A percentile compares a stretch with the other conserved stretches of the same genome.
phyloP scores from a whole-genome alignment of 2,329 filamentous ascomycete species.

The Apiospora saccharicola region DNA sequence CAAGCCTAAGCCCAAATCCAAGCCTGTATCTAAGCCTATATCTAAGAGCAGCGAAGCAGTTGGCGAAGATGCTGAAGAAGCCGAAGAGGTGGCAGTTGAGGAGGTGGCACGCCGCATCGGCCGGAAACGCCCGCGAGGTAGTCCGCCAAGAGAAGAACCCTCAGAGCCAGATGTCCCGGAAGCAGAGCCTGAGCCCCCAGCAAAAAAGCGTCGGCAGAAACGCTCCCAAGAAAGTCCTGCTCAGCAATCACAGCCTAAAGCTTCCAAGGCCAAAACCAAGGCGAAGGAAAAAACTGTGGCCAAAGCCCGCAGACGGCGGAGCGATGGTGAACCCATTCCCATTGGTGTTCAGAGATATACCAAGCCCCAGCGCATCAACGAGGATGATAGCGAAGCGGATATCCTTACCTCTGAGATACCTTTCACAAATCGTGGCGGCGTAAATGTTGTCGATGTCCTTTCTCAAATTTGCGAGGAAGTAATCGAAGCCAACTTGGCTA shows the following conservation, averaged over 20 bases:
- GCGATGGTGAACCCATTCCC: constrained; percentile 51
- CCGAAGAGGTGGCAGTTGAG: constrained; percentile 52
- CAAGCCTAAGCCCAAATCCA: constrained; percentile 25
- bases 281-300: constrained; percentile 33
- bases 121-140: constrained; percentile 52
- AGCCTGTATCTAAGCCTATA: constrained; percentile 8
- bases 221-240: constrained; percentile 50
- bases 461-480: constrained; percentile 68
- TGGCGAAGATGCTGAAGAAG: constrained; percentile 36
- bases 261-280: constrained; percentile 33
- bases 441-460: constrained; percentile 69
- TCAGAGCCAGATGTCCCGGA: constrained; percentile 50
- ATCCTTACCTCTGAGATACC: constrained; percentile 60
- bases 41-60: constrained; percentile 25
- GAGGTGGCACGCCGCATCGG: constrained; percentile 53
- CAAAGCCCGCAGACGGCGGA: constrained; percentile 34
- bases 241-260: constrained; percentile 49
- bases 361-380: constrained; percentile 49
- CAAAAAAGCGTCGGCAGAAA: constrained; percentile 44
- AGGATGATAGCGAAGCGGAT: constrained; percentile 49
- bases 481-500: constrained; percentile 57
- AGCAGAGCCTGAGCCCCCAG: constrained; percentile 42
- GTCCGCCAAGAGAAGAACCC: constrained; percentile 45
- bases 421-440: constrained; percentile 59
- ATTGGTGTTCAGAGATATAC: constrained; percentile 69